Evolutionary conservation across 225 moss, liverwort and hornwort species (phyloP), one percentile per base, ranked within the genome.

Genomic region (Thuidium tamariscinum): DNA sequence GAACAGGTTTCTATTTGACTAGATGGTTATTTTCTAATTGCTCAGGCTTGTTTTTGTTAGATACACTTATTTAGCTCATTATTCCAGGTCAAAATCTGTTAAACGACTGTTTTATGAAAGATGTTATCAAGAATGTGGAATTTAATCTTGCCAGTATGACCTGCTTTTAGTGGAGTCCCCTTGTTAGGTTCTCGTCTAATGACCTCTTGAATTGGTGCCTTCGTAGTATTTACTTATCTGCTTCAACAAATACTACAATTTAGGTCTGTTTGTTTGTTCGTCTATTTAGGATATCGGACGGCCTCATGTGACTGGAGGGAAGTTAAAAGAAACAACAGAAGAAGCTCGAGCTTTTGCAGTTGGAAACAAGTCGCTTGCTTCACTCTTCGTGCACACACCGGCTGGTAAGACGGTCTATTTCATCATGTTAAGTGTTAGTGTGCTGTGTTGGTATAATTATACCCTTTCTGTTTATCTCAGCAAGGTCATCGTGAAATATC

Each of bases 331-430:
- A 76, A 97, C 93, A 26, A 99, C 95, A 76, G 99, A 99, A 16
- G 99, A 99, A 88, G 99, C 99, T 37, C 94, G 97, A 36, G 92
- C 90, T 75, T 99, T 94, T 89, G 99, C 99, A 65, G 90, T 97
- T 77, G 99, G 99, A 76, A 99, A 99, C 89, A 99, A 99, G 89
- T 83, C 93, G 44, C 93, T 99, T 63, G 99, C 97, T 27, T 95
- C 99, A 75, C 95, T 99, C 77, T 99, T 99, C 89, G 99, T 99
- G 74, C 99, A 97, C 78, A 99, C 96, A 77, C 99, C 99, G 82
- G 99, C 99, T 79, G 99, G 99, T 92, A 87, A 71, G 88, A 72
- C 66, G 8, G 32, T 88, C 74, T 80, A 83, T 85, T 91, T 57
- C 36, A 65, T 75, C 44, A 14, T 69, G 25, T 56, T 34, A 17